phyloP scores from a whole-genome alignment of 2,329 filamentous ascomycete genomes.

The Lasiodiplodia sp. region DNA sequence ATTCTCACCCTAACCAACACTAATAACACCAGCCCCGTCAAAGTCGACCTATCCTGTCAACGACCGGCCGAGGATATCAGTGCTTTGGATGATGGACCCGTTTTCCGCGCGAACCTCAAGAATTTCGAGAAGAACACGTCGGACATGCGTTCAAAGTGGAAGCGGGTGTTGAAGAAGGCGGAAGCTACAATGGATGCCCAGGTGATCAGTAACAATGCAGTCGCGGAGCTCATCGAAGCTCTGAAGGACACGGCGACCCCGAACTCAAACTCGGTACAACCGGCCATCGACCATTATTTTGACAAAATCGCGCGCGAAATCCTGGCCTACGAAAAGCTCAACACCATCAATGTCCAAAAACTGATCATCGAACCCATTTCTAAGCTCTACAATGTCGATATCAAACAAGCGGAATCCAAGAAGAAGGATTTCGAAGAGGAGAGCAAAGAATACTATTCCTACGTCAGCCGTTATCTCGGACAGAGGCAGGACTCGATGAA shows the following conservation, averaged over 20 bases:
- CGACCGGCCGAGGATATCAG: conserved; percentile 86
- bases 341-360: conserved; percentile 83
- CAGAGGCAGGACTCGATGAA: conserved; percentile 95
- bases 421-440: conserved; percentile 99
- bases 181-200: conserved; percentile 86
- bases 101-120: conserved; percentile 97
- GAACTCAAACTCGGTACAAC: conserved; percentile 96
- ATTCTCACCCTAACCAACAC: conserved; percentile 37
- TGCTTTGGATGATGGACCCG: conserved; percentile 86
- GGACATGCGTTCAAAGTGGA: conserved; percentile 92
- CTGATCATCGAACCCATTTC: conserved; percentile 94
- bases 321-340: conserved; percentile 82
- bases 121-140: conserved; percentile 95
- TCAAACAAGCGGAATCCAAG: conserved; percentile 96
- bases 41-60: conserved; percentile 86
- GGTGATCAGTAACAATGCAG: conserved; percentile 82
- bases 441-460: conserved; percentile 97
- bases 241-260: conserved; percentile 86
- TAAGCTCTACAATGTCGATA: conserved; percentile 92
- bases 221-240: conserved; percentile 82
- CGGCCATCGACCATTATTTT: conserved; percentile 96
- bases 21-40: conserved; percentile 60
- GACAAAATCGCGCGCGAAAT: conserved; percentile 96
- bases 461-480: conserved; percentile 93
- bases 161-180: conserved; percentile 93